Base-by-base conservation (phyloP, 129 eudicot genomes). In the Deinandra increscens region DNA sequence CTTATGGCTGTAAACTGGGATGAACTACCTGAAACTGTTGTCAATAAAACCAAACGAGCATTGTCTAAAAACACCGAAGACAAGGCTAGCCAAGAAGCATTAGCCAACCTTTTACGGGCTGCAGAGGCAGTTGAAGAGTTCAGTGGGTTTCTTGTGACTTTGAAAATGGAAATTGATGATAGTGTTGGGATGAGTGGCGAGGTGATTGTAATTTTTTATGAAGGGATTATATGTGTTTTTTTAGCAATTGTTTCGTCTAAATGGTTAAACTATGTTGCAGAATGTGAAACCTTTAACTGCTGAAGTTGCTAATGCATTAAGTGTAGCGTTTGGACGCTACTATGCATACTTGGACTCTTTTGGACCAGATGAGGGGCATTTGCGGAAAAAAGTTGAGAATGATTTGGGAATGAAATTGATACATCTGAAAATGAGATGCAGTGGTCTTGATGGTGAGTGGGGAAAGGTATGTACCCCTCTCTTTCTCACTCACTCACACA, bases 121-220 rank as follows among this genome's bases (percentile, higher is more conserved):
- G 99, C 99, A 17, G 97, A 93, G 77, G 99, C 99, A 19, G 92
- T 87, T 60, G 97, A 93, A 78, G 99, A 93, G 80, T 93, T 93
- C 49, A 83, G 75, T 5, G 99, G 90, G 42, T 87, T 75, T 19
- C 85, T 93, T 70, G 88, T 81, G 33, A 65, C 97, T 7, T 75
- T 89, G 75, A 89, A 82, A 76, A 93, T 87, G 95, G 92, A 84
- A 79, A 78, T 93, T 74, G 97, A 93, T 84, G 99, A 93, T 48
- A 68, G 73, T 61, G 80, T 87, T 74, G 97, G 97, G 36, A 4
- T 89, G 71, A 87, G 93, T 80, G 99, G 99, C 54, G 99, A 89
- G 97, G 99, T 93, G 59, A 60, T 1, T 9, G 71, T 33, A 60
- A 9, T 31, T 12, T 64, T 60, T 38, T 9, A 29, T 6, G 39